Evolutionary conservation across 1,284 basidiomycete species (phyloP).

Genomic region (Rugiboletus extremiorientalis): DNA sequence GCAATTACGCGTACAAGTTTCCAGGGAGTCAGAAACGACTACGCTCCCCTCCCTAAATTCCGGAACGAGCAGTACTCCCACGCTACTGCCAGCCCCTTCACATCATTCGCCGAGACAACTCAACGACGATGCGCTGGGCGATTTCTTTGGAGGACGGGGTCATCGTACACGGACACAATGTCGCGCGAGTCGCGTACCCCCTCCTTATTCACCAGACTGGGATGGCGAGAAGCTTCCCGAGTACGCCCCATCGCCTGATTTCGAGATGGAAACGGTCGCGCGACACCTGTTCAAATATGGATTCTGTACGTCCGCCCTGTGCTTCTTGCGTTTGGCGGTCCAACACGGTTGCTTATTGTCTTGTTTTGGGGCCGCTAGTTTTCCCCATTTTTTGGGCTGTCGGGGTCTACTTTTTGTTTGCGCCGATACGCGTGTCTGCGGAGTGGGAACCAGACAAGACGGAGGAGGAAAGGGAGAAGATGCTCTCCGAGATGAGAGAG

Average conservation of each 20-base stretch:
- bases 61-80: conserved; percentile 17
- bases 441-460: conserved; percentile 42
- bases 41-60: conserved; percentile 15
- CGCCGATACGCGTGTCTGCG: conserved; percentile 37
- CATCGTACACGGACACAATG: conserved; percentile 25
- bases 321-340: not conserved
- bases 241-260: conserved; percentile 14
- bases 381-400: conserved; percentile 45
- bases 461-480: conserved; percentile 35
- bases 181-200: conserved; percentile 23
- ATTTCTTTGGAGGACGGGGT: conserved; percentile 32
- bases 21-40: conserved; percentile 26
- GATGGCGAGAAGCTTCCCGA: conserved; percentile 34
- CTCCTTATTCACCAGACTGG: conserved; percentile 31
- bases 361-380: conserved; percentile 24
- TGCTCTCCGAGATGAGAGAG: conserved; percentile 37
- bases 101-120: conserved; percentile 30
- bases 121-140: conserved; percentile 29
- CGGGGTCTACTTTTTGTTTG: conserved; percentile 40
- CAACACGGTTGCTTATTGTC: not conserved
- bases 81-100: conserved; percentile 22
- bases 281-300: conserved; percentile 35
- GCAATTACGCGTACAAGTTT: conserved; percentile 23
- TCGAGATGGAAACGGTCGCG: conserved; percentile 30
- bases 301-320: conserved; percentile 31